Percentiles rank a stretch among this genome's conserved stretches.
These are phyloP conservation scores for Pyrenochaeta sp. DNA, from an alignment of 2,329 filamentous ascomycete genomes.

Conservation along the genomic window DNA sequence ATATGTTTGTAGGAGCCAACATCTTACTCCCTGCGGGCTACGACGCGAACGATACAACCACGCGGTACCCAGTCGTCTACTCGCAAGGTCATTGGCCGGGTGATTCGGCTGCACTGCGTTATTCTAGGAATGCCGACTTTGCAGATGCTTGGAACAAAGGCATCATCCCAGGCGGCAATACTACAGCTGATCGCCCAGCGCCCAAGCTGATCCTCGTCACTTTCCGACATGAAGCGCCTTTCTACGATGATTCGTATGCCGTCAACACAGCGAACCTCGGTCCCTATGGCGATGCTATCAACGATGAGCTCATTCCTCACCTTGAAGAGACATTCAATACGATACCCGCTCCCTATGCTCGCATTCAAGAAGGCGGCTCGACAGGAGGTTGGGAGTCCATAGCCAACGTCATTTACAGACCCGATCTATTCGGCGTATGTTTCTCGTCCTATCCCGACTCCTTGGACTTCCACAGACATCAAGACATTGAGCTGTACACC, in stretches of 20 bases:
- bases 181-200: slow-evolving; percentile 31
- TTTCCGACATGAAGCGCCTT: slow-evolving; percentile 51
- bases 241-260: slow-evolving; percentile 52
- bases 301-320: slow-evolving; percentile 50
- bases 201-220: slow-evolving; percentile 49
- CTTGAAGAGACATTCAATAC: slow-evolving; percentile 48
- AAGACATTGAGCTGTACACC: slow-evolving; percentile 48
- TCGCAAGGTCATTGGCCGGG: slow-evolving; percentile 46
- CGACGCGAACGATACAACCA: slow-evolving; percentile 36
- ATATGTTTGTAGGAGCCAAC: slow-evolving; percentile 50
- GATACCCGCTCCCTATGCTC: slow-evolving; percentile 47
- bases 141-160: slow-evolving; percentile 43
- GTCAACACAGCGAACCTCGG: slow-evolving; percentile 53
- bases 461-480: slow-evolving; percentile 48
- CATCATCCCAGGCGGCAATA: slow-evolving; percentile 38
- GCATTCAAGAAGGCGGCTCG: slow-evolving; percentile 49
- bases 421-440: slow-evolving; percentile 49
- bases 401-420: slow-evolving; percentile 49
- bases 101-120: slow-evolving; percentile 31
- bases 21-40: slow-evolving; percentile 48
- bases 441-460: slow-evolving; percentile 52
- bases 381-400: slow-evolving; percentile 51
- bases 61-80: slow-evolving; percentile 49
- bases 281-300: slow-evolving; percentile 52
- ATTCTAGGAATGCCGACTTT: slow-evolving; percentile 26